These are phyloP conservation scores for Coemansia sp. DNA, from an alignment of 192 early-diverging fungal genomes.

Conservation along the genomic window DNA sequence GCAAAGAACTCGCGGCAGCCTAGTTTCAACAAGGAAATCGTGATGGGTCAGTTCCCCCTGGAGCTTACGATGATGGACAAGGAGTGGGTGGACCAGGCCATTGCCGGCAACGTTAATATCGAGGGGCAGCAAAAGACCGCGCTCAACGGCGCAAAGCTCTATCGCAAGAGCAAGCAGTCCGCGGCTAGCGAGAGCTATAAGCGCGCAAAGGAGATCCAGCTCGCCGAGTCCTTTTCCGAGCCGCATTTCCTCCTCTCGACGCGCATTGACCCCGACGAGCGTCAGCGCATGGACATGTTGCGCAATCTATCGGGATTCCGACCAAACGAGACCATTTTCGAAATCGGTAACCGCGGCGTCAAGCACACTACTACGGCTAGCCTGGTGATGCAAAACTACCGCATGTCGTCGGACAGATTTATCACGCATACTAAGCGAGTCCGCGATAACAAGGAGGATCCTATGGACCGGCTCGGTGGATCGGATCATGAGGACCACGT, in stretches of 20 bases:
- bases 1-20: slow-evolving; percentile 29
- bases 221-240: slow-evolving; percentile 62
- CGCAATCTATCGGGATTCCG: slow-evolving; percentile 78
- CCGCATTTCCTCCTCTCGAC: slow-evolving; percentile 76
- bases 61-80: slow-evolving; percentile 69
- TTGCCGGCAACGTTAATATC: slow-evolving; percentile 66
- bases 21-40: slow-evolving; percentile 79
- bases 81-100: slow-evolving; percentile 71
- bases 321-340: slow-evolving; percentile 94
- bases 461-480: slow-evolving; percentile 40
- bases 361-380: slow-evolving; percentile 73
- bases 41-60: slow-evolving; percentile 77
- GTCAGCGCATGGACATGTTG: slow-evolving; percentile 70
- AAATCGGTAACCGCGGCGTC: slow-evolving; percentile 83
- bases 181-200: slow-evolving; percentile 88
- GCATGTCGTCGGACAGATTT: slow-evolving; percentile 38
- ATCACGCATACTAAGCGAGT: slow-evolving; percentile 38
- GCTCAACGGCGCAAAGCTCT: slow-evolving; percentile 86
- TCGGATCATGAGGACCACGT: slow-evolving; percentile 28
- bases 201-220: slow-evolving; percentile 83
- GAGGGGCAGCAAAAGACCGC: slow-evolving; percentile 67
- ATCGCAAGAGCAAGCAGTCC: slow-evolving; percentile 75
- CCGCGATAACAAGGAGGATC: slow-evolving; percentile 39
- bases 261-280: slow-evolving; percentile 61
- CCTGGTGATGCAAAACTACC: slow-evolving; percentile 68